phyloP scores from a whole-genome alignment of 768 basidiomycete genomes.

The Boletus huronensis region DNA sequence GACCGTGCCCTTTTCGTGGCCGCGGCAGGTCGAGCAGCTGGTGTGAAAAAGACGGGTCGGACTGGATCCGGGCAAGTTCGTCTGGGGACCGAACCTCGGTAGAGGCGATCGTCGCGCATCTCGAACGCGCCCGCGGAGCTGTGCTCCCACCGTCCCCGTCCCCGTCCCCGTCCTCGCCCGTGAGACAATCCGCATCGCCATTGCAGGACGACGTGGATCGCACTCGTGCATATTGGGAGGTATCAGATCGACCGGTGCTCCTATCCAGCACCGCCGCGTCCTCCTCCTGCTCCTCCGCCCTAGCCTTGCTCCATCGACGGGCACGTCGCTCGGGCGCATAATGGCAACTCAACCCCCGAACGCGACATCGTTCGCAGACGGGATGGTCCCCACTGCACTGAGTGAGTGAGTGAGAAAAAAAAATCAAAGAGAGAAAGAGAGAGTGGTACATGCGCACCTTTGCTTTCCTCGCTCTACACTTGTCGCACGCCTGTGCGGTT shows the following conservation, averaged over 20 bases:
- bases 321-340: conserved; percentile 59
- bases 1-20: neutral
- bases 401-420: too few species aligned
- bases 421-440: too few species aligned
- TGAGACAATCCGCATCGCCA: neutral
- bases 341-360: conserved; percentile 56
- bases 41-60: neutral
- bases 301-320: neutral
- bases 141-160: neutral
- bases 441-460: too few species aligned
- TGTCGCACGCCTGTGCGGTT: conserved; percentile 74
- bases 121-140: neutral
- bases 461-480: conserved; percentile 68
- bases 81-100: neutral
- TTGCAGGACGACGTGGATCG: neutral
- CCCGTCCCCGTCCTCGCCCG: neutral
- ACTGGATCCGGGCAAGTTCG: too few species aligned
- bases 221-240: neutral
- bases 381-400: conserved; percentile 71
- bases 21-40: too few species aligned
- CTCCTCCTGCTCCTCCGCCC: neutral
- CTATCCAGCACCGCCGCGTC: conserved; percentile 6
- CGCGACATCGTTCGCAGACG: conserved; percentile 60
- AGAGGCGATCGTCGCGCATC: neutral
- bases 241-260: neutral